Evolutionary conservation across 345 rosid species (phyloP).

Genomic region (Eucalyptus melliodora): DNA sequence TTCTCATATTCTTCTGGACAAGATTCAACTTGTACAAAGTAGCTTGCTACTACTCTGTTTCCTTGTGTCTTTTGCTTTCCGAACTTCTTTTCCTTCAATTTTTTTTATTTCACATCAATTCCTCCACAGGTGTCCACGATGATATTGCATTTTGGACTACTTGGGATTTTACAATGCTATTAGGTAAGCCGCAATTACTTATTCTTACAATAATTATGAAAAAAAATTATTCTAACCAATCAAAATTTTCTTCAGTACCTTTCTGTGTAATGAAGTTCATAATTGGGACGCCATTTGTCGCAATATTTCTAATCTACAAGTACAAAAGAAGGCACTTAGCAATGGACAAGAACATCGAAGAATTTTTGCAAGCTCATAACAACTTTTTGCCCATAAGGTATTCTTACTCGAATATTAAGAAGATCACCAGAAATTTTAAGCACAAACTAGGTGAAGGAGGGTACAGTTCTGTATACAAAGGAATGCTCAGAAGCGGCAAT

Average conservation of each 20-base stretch:
- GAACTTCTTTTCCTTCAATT: too few relatives aligned
- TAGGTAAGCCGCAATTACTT: background rate
- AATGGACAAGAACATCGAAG: background rate
- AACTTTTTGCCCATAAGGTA: background rate
- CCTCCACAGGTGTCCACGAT: background rate
- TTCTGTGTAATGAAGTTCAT: background rate
- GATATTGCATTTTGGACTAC: background rate
- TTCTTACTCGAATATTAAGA: background rate
- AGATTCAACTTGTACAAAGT: background rate
- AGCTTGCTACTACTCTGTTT: background rate
- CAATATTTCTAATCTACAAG: background rate
- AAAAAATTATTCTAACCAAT: background rate
- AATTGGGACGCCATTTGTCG: background rate
- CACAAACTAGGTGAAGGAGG: background rate
- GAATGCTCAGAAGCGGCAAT: background rate
- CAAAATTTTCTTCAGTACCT: background rate
- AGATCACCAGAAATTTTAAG: background rate
- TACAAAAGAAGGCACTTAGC: background rate
- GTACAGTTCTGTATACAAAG: background rate
- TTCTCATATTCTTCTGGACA: background rate
- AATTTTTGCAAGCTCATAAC: background rate
- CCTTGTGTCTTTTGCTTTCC: background rate
- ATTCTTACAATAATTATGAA: background rate
- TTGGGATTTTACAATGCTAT: accelerated
- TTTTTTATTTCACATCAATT: too few relatives aligned